Conservation (phyloP, 2,329 filamentous ascomycete genomes). For the Colletotrichum somersetense region DNA sequence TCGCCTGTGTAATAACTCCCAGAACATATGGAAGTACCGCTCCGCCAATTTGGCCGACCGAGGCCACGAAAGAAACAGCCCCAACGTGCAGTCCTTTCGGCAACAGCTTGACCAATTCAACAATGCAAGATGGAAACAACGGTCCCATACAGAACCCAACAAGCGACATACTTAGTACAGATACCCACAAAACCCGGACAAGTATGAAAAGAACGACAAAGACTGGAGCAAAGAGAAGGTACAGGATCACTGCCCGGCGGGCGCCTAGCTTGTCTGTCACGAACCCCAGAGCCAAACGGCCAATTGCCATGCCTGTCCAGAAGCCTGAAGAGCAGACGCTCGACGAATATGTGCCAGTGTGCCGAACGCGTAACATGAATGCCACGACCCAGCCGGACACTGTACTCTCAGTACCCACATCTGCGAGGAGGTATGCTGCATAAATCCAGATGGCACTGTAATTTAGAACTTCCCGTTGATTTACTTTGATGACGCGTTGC, state of each 20-base stretch:
- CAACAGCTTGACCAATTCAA: conserved; percentile 20
- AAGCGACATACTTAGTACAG: conserved; percentile 25
- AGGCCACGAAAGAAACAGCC: conserved; percentile 58
- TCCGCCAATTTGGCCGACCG: conserved; percentile 58
- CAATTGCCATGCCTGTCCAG: conserved; percentile 59
- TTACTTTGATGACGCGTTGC: neutral
- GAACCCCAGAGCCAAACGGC: conserved; percentile 51
- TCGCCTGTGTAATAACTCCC: conserved; percentile 54
- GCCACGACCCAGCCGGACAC: conserved; percentile 61
- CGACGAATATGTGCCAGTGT: conserved; percentile 52
- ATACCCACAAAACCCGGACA: conserved; percentile 22
- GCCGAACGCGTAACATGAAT: conserved; percentile 57
- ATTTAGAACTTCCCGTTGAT: conserved; percentile 46
- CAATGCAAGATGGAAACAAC: conserved; percentile 36
- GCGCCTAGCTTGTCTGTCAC: conserved; percentile 51
- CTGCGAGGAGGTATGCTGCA: conserved; percentile 57
- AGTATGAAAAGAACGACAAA: conserved; percentile 22
- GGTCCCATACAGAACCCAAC: conserved; percentile 41
- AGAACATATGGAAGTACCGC: conserved; percentile 58
- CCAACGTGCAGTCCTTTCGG: conserved; percentile 53
- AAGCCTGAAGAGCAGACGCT: conserved; percentile 58
- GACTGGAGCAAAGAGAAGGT: conserved; percentile 3
- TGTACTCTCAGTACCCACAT: conserved; percentile 59
- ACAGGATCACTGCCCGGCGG: conserved; percentile 26
- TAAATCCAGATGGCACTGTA: conserved; percentile 56